Evolutionary conservation across 495 filamentous ascomycete species (phyloP), one percentile per base, ranked within the genome.

Genomic region (Xylaria telfairii): DNA sequence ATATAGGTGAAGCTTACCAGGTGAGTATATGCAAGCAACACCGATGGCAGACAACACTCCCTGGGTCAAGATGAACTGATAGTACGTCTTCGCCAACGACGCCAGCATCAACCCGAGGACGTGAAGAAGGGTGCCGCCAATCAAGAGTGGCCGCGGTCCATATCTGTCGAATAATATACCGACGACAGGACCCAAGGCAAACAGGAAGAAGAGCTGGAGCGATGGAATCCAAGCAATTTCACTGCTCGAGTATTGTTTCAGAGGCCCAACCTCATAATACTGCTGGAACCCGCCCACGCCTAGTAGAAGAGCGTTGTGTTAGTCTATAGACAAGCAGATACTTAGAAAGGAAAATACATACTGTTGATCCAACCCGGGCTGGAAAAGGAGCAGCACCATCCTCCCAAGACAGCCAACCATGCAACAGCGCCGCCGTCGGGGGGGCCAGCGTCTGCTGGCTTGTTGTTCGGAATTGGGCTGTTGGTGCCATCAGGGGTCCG

Each of bases 31-130:
- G 67, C 66, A 78, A 74, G 67, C 78, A 79, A 72, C 54, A 12
- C 74, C 76, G 30, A 78, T 73, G 47, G 79, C 75, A 47, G 77
- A 78, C 60, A 80, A 81, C 19, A 89, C 73, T 4, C 84, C 87
- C 73, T 90, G 89, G 5, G 82, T 75, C 3, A 90, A 75, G 9
- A 90, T 68, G 74, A 90, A 83, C 60, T 90, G 89, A 65, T 85
- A 91, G 76, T 90, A 91, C 73, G 87, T 72, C 9, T 75, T 82
- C 1, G 85, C 83, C 1, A 90, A 60, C 19, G 56, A 60, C 19
- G 56, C 56, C 28, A 60, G 56, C 56, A 60, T 15, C 57, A 61
- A 30, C 41, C 30, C 32, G 41, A 64, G 15, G 57, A 56, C 71
- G 68, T 72, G 57, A 34, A 53, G 13, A 12, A 72, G 65, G 7